A percentile compares a stretch with the other conserved stretches of the same genome.
Evolutionary conservation across 345 rosid species (phyloP).

Genomic region (Bruguiera sexangula): DNA sequence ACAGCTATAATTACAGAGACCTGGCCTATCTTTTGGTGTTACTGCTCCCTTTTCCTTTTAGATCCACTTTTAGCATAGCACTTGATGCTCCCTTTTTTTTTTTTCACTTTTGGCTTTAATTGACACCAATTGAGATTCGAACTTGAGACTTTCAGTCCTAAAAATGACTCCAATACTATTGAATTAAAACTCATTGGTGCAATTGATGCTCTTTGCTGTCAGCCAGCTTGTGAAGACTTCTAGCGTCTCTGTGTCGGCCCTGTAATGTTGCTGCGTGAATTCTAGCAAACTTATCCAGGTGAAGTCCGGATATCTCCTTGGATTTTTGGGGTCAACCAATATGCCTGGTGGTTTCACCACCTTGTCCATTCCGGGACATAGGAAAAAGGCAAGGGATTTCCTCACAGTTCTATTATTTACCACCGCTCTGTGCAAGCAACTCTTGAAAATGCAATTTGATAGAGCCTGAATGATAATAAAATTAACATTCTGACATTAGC

Average conservation of each 20-base stretch:
- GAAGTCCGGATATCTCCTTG: constrained; percentile 77
- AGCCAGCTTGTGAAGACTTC: constrained; percentile 60
- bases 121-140: no score
- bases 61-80: neutral
- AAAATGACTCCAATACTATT: neutral
- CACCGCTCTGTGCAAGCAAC: constrained; percentile 94
- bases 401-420: constrained; percentile 68
- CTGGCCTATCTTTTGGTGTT: constrained; percentile 11
- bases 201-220: neutral
- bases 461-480: constrained; percentile 52
- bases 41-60: constrained; percentile 7
- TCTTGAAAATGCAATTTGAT: constrained; percentile 79
- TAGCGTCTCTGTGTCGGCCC: constrained; percentile 86
- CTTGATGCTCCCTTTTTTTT: no score
- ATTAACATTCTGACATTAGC: neutral
- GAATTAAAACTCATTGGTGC: neutral
- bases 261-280: constrained; percentile 78
- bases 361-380: constrained; percentile 74
- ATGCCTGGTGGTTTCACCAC: constrained; percentile 73
- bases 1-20: neutral
- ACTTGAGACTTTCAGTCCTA: no score
- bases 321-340: constrained; percentile 46
- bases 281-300: constrained; percentile 71
- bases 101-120: no score
- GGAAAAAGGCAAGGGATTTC: constrained; percentile 89